These are phyloP conservation scores for Geotrichum siamense DNA, from an alignment of 1,139 yeast genomes.

Conservation along the genomic window DNA sequence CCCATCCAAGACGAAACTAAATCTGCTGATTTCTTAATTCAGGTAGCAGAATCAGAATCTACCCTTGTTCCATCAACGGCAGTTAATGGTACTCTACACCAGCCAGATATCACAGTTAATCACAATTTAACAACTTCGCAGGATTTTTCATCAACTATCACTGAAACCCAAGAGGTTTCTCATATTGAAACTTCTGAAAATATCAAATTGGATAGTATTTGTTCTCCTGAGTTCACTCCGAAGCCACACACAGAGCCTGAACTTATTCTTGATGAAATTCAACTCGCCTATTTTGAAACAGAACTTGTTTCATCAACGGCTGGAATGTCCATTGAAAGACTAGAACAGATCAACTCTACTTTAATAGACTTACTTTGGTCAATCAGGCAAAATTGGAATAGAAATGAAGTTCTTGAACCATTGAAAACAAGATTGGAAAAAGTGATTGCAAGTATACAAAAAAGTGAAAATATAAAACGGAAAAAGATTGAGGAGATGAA, in stretches of 20 bases:
- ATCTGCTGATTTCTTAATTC: no score
- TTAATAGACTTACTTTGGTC: constrained; percentile 73
- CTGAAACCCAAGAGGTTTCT: no score
- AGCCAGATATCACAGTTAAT: no score
- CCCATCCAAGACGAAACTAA: no score
- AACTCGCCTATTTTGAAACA: constrained; percentile 28
- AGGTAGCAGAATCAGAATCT: no score
- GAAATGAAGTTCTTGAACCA: constrained; percentile 35
- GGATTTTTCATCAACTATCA: no score
- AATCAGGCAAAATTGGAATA: constrained; percentile 60
- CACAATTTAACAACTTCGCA: no score
- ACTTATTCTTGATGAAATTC: constrained; percentile 31
- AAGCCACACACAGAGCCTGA: constrained; percentile 14
- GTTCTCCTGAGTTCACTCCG: no score
- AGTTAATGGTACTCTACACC: no score
- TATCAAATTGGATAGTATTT: no score
- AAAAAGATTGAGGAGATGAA: background rate
- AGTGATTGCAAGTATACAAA: constrained; percentile 17
- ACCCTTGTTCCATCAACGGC: no score
- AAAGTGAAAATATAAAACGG: constrained; percentile 6
- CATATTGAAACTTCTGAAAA: no score
- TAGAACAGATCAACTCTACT: constrained; percentile 68
- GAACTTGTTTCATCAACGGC: constrained; percentile 40
- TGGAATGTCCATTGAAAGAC: constrained; percentile 53
- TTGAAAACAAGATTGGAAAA: constrained; percentile 20